phyloP scores from a whole-genome alignment of 768 basidiomycete species.

The Auriscalpium vulgare region DNA sequence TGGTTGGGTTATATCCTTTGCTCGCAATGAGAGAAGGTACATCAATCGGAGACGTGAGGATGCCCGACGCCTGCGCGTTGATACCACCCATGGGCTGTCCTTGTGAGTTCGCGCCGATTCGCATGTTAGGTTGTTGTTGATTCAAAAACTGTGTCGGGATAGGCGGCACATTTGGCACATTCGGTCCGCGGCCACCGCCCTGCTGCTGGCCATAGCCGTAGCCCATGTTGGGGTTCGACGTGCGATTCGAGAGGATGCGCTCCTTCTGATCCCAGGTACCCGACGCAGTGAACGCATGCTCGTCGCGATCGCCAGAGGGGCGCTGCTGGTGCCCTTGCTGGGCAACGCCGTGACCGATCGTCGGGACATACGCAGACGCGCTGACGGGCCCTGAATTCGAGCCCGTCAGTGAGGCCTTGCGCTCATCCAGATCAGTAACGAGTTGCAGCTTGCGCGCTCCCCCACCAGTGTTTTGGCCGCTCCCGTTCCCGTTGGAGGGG shows the following conservation, averaged over 20 bases:
- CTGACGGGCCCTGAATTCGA: constrained; percentile 39
- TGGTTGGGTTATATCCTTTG: constrained; percentile 87
- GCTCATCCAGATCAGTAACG: constrained; percentile 57
- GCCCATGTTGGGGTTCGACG: constrained; percentile 65
- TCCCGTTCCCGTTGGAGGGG: constrained; percentile 32
- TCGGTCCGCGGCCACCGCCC: constrained; percentile 16
- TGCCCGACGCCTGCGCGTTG: constrained; percentile 19
- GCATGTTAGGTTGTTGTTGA: constrained; percentile 24
- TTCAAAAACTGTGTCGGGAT: constrained; percentile 71
- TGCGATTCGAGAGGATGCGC: constrained; percentile 42
- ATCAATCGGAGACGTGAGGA: constrained; percentile 67
- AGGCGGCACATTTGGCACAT: constrained; percentile 58
- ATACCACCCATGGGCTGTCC: constrained; percentile 37
- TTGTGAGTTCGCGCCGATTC: constrained; percentile 15
- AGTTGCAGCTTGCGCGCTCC: constrained; percentile 46
- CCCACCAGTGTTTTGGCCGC: constrained; percentile 28
- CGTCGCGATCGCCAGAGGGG: constrained; percentile 20
- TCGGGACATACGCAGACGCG: constrained; percentile 37
- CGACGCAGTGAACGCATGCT: constrained; percentile 29
- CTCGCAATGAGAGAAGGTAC: constrained; percentile 76
- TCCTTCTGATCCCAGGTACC: constrained; percentile 63
- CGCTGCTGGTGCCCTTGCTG: constrained; percentile 25
- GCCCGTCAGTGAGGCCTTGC: constrained; percentile 43
- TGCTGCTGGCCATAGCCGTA: constrained; percentile 42
- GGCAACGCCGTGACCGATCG: constrained; percentile 32